phyloP scores from a whole-genome alignment of 768 basidiomycete genomes.

The Auriscalpium vulgare region DNA sequence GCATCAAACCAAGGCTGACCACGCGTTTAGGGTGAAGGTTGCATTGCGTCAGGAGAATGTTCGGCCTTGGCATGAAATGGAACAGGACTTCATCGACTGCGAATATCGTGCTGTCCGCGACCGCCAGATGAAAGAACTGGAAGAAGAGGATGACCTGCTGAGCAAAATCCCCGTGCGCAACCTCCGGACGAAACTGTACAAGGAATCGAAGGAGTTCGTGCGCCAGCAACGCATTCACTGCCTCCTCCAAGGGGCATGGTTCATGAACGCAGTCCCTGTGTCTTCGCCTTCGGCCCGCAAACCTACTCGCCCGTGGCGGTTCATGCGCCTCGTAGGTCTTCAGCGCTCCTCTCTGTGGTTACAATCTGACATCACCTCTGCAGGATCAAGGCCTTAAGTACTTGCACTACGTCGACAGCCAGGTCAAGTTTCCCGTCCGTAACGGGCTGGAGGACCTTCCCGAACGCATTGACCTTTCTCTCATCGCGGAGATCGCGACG shows the following conservation, averaged over 20 bases:
- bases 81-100: slow-evolving; percentile 69
- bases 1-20: not conserved
- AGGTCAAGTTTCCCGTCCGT: slow-evolving; percentile 70
- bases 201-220: slow-evolving; percentile 87
- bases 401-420: slow-evolving; percentile 80
- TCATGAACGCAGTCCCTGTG: slow-evolving; percentile 65
- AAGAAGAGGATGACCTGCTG: slow-evolving; percentile 79
- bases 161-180: slow-evolving; percentile 82
- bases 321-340: slow-evolving; percentile 67
- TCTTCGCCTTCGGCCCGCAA: slow-evolving; percentile 37
- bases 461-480: slow-evolving; percentile 74
- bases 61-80: slow-evolving; percentile 78
- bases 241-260: slow-evolving; percentile 86
- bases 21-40: slow-evolving; percentile 52
- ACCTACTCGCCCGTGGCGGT: slow-evolving; percentile 69
- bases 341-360: not conserved
- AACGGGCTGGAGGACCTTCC: slow-evolving; percentile 82
- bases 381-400: slow-evolving; percentile 75
- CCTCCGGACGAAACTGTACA: slow-evolving; percentile 77
- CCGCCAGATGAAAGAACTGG: slow-evolving; percentile 85
- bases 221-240: slow-evolving; percentile 84
- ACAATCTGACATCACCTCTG: not conserved
- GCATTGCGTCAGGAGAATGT: slow-evolving; percentile 68
- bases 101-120: slow-evolving; percentile 85
- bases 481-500: slow-evolving; percentile 73